Percentiles rank a stretch among this genome's conserved stretches.
Evolutionary conservation across 345 rosid species (phyloP).

Genomic region (Citrus australasica): DNA sequence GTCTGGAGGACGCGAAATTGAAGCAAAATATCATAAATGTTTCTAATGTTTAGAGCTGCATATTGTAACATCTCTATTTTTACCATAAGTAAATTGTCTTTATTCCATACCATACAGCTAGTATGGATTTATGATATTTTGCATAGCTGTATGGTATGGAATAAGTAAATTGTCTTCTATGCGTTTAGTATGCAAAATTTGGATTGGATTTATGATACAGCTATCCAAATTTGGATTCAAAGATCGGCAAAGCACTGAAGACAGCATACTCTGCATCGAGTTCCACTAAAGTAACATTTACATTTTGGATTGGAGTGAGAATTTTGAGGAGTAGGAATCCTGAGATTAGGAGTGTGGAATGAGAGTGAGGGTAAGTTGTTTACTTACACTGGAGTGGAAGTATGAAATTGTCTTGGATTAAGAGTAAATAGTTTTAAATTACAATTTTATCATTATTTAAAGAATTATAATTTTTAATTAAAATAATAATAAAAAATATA

Average conservation of each 20-base stretch:
- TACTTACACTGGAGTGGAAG: no score
- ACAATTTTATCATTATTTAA: no score
- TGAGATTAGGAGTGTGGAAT: no score
- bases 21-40: not conserved
- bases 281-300: not conserved
- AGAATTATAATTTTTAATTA: no score
- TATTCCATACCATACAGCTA: not conserved
- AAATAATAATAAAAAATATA: no score
- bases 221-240: not conserved
- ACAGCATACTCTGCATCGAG: not conserved
- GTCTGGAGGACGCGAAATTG: not conserved
- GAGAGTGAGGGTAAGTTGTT: no score
- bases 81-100: not conserved
- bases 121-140: not conserved
- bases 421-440: no score
- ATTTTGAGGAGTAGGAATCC: fast-evolving
- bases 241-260: not conserved
- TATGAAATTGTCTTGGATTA: no score
- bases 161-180: no score
- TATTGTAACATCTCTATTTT: not conserved
- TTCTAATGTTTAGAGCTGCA: not conserved
- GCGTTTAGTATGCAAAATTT: no score
- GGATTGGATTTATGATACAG: no score
- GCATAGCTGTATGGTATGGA: not conserved
- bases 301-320: no score